Evolutionary conservation across 345 rosid genomes (phyloP).

Genomic region (Syzygium grande): DNA sequence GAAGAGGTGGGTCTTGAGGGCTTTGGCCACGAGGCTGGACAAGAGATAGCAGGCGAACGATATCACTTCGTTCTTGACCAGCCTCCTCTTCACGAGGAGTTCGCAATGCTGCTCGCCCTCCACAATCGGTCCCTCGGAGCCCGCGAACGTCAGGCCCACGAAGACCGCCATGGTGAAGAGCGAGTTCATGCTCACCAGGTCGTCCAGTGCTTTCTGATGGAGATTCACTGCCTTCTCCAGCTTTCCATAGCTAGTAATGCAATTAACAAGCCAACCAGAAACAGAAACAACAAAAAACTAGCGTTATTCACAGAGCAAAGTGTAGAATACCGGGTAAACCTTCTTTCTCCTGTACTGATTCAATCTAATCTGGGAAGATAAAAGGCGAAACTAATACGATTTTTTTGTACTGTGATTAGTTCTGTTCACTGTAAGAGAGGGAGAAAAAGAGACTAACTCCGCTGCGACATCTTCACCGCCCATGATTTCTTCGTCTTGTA

Average conservation of each 20-base stretch:
- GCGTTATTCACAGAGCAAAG: not conserved
- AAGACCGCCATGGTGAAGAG: slow-evolving; percentile 1
- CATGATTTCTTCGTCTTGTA: not conserved
- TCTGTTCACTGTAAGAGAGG: not conserved
- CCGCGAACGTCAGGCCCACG: not conserved
- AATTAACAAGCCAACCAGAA: not conserved
- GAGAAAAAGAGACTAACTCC: not conserved
- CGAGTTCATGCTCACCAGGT: not conserved
- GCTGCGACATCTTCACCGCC: not conserved
- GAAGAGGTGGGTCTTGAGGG: not conserved
- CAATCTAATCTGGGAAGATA: not conserved
- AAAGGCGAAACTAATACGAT: fast-evolving
- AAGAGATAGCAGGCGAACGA: slow-evolving; percentile 26
- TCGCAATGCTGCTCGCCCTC: slow-evolving; percentile 11
- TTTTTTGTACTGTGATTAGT: not conserved
- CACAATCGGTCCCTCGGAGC: not conserved
- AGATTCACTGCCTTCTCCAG: not conserved
- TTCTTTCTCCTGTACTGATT: not conserved
- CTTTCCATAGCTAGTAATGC: not conserved
- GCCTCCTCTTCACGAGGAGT: not conserved
- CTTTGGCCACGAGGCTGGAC: slow-evolving; percentile 17
- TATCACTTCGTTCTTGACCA: slow-evolving; percentile 22
- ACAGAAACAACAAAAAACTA: not conserved
- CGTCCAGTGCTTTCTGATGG: not conserved
- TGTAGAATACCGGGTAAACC: not conserved